phyloP scores from a whole-genome alignment of 2,329 filamentous ascomycete genomes.

The Fusarium oligoseptatum region DNA sequence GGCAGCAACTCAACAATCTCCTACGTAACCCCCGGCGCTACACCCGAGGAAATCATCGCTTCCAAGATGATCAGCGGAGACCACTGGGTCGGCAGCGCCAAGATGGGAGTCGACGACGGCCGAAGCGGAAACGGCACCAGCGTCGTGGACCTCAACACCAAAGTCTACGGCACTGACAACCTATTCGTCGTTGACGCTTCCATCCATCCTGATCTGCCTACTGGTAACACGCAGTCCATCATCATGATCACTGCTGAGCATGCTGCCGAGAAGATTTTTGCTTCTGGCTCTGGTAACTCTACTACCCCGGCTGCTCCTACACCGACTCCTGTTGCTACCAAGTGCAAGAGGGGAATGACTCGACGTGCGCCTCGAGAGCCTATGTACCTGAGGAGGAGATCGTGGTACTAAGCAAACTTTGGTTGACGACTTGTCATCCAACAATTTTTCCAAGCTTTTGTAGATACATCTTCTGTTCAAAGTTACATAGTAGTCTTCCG shows the following conservation, averaged over 20 bases:
- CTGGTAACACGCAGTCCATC: conserved; percentile 46
- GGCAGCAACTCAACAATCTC: conserved; percentile 40
- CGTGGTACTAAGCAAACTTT: background rate
- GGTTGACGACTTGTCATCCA: background rate
- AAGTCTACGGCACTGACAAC: conserved; percentile 72
- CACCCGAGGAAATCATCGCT: conserved; percentile 32
- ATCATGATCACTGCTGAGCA: conserved; percentile 48
- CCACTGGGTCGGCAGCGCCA: conserved; percentile 47
- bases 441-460: background rate
- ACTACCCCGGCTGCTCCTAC: conserved; percentile 19
- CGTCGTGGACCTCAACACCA: conserved; percentile 69
- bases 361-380: conserved; percentile 14
- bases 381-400: conserved; percentile 30
- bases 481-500: conserved; percentile 11
- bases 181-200: conserved; percentile 72
- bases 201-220: conserved; percentile 66
- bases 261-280: conserved; percentile 44
- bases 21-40: conserved; percentile 42
- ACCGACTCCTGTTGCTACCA: conserved; percentile 19
- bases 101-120: conserved; percentile 64
- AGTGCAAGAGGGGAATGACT: conserved; percentile 19
- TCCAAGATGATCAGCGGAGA: conserved; percentile 46
- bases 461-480: conserved; percentile 19
- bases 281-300: conserved; percentile 28
- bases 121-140: conserved; percentile 59